Base-by-base conservation (phyloP, 1,284 basidiomycete genomes). In the Melanopsichium pennsylvanicum region DNA sequence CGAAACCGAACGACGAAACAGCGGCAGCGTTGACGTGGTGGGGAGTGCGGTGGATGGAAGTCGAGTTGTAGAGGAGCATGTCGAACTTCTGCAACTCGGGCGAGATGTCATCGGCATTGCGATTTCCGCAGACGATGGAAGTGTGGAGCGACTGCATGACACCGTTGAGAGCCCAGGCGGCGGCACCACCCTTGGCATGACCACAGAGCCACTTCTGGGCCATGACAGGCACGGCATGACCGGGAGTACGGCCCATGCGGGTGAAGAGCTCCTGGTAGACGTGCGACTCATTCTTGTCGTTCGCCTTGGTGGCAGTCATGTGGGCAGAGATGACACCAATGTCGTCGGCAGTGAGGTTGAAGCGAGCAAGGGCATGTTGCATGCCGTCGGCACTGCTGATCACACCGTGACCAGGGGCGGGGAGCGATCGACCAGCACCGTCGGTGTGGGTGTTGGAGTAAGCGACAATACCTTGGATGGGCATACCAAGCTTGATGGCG, bases 261-360 rank as follows among this genome's bases (percentile, higher is more conserved):
- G 87, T 88, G 83, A 98, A 91, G 80, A 97, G 89, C 70, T 92
- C 88, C 82, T 97, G 93, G 90, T 95, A 97, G 59, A 97, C 93
- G 73, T 89, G 88, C 7, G 92, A 93, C 85, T 98, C 95, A 82
- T 98, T 98, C 85, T 94, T 92, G 86, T 98, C 94, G 82, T 98
- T 98, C 31, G 95, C 95, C 75, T 88, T 90, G 32, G 96, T 98
- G 76, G 93, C 95, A 6, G 95, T 98, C 37, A 93, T 93, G 75
- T 94, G 93, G 67, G 94, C 92, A 21, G 91, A 91, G 42, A 93
- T 84, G 37, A 85, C 84, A 62, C 85, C 85, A 69, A 98, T 88
- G 64, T 96, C 92, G 81, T 98, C 94, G 29, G 91, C 89, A 19
- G 88, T 90, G 56, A 98, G 85, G 69, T 93, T 94, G 93, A 93